phyloP scores from a whole-genome alignment of 768 basidiomycete species.

The Boletus pseudopeckii region DNA sequence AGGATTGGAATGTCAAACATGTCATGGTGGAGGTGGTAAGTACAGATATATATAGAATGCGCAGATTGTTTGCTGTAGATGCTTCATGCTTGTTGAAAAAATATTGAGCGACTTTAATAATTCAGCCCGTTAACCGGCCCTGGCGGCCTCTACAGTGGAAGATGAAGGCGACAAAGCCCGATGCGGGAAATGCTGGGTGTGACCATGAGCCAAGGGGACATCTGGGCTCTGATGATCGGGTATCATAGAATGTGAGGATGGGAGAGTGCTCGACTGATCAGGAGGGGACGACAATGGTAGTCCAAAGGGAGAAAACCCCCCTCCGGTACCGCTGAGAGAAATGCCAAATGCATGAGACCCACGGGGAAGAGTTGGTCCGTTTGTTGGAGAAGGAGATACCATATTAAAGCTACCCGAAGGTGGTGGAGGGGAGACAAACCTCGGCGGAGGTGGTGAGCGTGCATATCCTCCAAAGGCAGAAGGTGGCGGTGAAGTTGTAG shows the following conservation, averaged over 20 bases:
- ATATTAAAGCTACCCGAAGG: slow-evolving; percentile 29
- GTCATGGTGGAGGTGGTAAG: slow-evolving; percentile 34
- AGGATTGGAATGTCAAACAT: slow-evolving; percentile 33
- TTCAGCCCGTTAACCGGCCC: slow-evolving; percentile 38
- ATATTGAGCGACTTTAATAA: slow-evolving; percentile 39
- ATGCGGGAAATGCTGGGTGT: slow-evolving; percentile 38
- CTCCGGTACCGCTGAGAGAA: slow-evolving; percentile 27
- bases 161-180: slow-evolving; percentile 37
- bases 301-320: slow-evolving; percentile 32
- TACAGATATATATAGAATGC: slow-evolving; percentile 41
- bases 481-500: slow-evolving; percentile 24
- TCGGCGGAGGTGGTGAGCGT: slow-evolving; percentile 34
- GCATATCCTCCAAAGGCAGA: slow-evolving; percentile 27
- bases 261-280: slow-evolving; percentile 25
- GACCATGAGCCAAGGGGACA: slow-evolving; percentile 31
- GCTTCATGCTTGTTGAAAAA: slow-evolving; percentile 38
- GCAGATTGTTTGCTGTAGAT: slow-evolving; percentile 39
- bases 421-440: slow-evolving; percentile 34
- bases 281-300: slow-evolving; percentile 32
- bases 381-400: slow-evolving; percentile 23
- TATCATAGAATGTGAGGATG: slow-evolving; percentile 34
- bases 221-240: slow-evolving; percentile 35
- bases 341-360: slow-evolving; percentile 33
- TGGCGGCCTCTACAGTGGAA: slow-evolving; percentile 38
- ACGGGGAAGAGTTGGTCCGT: slow-evolving; percentile 27